Evolutionary conservation across 352 stramenopile species (phyloP), one percentile per base, ranked within the genome.

Genomic region (Phytophthora melonis): DNA sequence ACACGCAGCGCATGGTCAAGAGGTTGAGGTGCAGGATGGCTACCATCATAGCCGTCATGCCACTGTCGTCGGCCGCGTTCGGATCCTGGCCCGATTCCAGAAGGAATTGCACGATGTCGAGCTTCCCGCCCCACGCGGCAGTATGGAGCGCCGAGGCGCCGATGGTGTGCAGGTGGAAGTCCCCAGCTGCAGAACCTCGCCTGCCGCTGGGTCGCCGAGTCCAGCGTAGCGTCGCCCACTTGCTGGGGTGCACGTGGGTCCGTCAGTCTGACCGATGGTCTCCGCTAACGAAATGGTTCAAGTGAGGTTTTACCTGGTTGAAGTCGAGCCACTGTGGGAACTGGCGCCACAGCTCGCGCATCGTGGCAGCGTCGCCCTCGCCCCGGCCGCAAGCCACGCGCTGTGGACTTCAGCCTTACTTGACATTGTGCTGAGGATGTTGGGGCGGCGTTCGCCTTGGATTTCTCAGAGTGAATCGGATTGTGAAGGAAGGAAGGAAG

Each of bases 91-190:
- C 67, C 7, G 23, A 56, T 47, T 79, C 67, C 11, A 82, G 60
- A n/a, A 82, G 34, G 41, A 75, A 77, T 9, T 58, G 7, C 39
- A 73, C 10, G 25, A 82, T 58, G 2, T 39, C 19, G 0, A 68
- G 10, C 7, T 52, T 58, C 19, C 63, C 68, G 41, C 56, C 47
- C 75, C 71, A 82, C 5, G 72, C 45, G 1, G 72, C 67, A 1
- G 75, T 77, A 47, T 82, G 72, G 6, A 82, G 56, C 0, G 72
- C 60, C 10, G 75, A 82, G 0, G 64, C 72, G 9, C 75, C 75
- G 2, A 82, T 19, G 5, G 75, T 75, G 25, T 18, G 18, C 21
- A 82, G 34, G 21, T 68, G 56, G 50, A 80, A 82, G 39, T 18
- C 23, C n/a, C 75, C 75, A 82, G 23, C 39, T 68, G 45, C 75